phyloP scores from a whole-genome alignment of 2,329 filamentous ascomycete species.

The Nemania sp. region DNA sequence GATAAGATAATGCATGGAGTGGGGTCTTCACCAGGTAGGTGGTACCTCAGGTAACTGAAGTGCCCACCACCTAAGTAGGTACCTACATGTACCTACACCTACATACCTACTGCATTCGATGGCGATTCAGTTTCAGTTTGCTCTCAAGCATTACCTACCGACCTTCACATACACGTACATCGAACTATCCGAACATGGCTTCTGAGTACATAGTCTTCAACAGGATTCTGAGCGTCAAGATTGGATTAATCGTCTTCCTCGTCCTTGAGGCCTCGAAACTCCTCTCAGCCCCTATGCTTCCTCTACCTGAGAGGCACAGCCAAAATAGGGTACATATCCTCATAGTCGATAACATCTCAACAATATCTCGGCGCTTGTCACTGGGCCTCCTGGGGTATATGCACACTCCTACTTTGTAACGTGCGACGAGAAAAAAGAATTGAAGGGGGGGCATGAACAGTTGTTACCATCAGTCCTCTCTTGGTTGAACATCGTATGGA shows the following conservation, averaged over 20 bases:
- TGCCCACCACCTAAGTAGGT: too few relatives aligned
- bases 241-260: neutral
- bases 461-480: conserved; percentile 13
- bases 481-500: conserved; percentile 14
- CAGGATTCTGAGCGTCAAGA: neutral
- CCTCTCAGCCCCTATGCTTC: neutral
- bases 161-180: too few relatives aligned
- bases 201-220: neutral
- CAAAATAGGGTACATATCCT: conserved; percentile 10
- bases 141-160: too few relatives aligned
- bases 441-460: conserved; percentile 10
- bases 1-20: too few relatives aligned
- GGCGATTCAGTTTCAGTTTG: too few relatives aligned
- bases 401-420: conserved; percentile 28
- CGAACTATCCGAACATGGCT: neutral
- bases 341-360: conserved; percentile 12
- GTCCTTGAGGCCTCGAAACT: neutral
- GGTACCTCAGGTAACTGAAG: too few relatives aligned
- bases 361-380: conserved; percentile 7
- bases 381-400: conserved; percentile 25
- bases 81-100: too few relatives aligned
- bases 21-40: too few relatives aligned
- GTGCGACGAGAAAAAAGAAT: conserved; percentile 20
- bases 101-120: too few relatives aligned
- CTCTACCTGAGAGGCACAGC: conserved; percentile 5